These are phyloP conservation scores for Barnettozyma populi DNA, from an alignment of 805 yeast genomes.

Conservation along the genomic window DNA sequence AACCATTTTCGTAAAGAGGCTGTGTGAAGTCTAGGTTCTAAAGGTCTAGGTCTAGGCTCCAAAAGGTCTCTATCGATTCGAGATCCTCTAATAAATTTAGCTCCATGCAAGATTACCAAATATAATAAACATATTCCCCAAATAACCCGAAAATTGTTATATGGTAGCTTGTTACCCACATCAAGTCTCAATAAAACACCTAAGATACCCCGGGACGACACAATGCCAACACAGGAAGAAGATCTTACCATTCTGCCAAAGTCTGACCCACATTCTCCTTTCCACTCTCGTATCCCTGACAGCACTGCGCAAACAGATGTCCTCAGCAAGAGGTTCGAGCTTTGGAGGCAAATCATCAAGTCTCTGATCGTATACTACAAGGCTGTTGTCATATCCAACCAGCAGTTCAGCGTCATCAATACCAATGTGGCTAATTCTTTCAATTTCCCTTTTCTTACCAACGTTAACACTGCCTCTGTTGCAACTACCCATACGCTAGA, in stretches of 20 bases:
- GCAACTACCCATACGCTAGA: conserved; percentile 21
- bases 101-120: neutral
- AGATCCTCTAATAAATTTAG: neutral
- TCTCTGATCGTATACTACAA: conserved; percentile 70
- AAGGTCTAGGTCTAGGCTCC: no score
- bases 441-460: conserved; percentile 35
- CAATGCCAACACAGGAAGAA: neutral
- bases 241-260: conserved; percentile 20
- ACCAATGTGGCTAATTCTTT: conserved; percentile 75
- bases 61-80: neutral
- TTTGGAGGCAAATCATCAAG: conserved; percentile 79
- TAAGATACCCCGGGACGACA: neutral
- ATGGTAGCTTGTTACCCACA: neutral
- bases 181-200: neutral
- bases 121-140: neutral
- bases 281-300: conserved; percentile 46
- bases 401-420: conserved; percentile 79
- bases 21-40: no score
- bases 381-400: conserved; percentile 77
- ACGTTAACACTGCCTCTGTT: conserved; percentile 7
- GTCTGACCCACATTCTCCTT: conserved; percentile 30
- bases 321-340: conserved; percentile 71
- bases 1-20: no score
- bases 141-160: neutral
- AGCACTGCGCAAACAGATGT: conserved; percentile 78